Evolutionary conservation across 2,329 filamentous ascomycete species (phyloP), one percentile per base, ranked within the genome.

Genomic region (Fusarium acutatum): DNA sequence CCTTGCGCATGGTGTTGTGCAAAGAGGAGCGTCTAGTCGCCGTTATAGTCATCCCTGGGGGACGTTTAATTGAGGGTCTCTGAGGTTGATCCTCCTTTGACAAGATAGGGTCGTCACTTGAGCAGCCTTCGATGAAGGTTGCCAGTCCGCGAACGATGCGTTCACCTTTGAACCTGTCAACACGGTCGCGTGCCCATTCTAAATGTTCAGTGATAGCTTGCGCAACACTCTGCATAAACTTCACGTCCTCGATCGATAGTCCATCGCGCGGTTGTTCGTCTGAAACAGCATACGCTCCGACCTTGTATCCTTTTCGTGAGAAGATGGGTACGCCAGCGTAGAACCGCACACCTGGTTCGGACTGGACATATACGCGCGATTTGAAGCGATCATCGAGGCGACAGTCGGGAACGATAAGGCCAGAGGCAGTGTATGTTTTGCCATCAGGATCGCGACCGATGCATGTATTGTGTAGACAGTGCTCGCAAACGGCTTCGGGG

Each of bases 231-330:
- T 86, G 84, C 78, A 93, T 81, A 54, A 89, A 90, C 28, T 84
- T 82, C 5, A 87, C 69, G 56, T 90, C 86, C 14, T 83, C 83
- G 1, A 82, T 75, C 17, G 81, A 81, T 24, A 92, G 75, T 0
- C 86, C 87, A 46, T 86, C 75, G 20, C 88, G 86, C 0, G 88
- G 86, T n/a, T 84, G 83, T 47, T 88, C 86, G 72, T 92, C 90
- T 7, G 90, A 81, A 5, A 92, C 86, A 59, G 88, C 87, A 66
- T 90, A 89, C 17, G 85, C 86, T 15, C 91, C 91, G 62, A 93
- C 89, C 52, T 88, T 86, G 34, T 88, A 86, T 40, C 85, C 86
- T 11, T 77, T 76, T 1, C 86, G 86, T 7, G 88, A 90, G 32
- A 86, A 85, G 60, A 93, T 88, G 1, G 91, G 91, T 0, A 91